Conservation (phyloP, 2,329 filamentous ascomycete species). For the Colletotrichum salicis region DNA sequence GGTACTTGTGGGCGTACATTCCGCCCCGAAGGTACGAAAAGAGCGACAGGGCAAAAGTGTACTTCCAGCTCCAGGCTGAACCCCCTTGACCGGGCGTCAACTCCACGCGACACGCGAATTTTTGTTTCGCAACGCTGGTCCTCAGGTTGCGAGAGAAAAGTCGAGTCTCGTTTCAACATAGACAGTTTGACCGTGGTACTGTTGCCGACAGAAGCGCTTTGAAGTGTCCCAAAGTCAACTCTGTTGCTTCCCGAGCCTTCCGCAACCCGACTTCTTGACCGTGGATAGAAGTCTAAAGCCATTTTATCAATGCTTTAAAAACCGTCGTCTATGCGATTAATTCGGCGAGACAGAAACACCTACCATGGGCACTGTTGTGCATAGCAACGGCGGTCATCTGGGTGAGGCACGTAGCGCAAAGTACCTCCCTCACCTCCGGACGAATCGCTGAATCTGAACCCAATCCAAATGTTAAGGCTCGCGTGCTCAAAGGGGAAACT, state of each 20-base stretch:
- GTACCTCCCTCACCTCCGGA: not conserved
- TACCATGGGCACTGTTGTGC: not conserved
- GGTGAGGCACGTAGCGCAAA: conserved; percentile 15
- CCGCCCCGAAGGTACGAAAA: not conserved
- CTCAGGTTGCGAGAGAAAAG: conserved; percentile 3
- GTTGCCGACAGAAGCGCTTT: conserved; percentile 14
- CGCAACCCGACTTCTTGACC: not conserved
- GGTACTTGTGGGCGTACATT: not conserved
- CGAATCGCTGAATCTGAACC: conserved; percentile 5
- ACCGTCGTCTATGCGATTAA: conserved; percentile 2
- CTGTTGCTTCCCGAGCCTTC: conserved; percentile 17
- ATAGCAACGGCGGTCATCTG: not conserved
- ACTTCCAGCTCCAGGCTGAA: not conserved
- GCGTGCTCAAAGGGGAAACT: not conserved
- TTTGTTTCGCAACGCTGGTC: conserved; percentile 6
- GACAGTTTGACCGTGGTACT: not conserved
- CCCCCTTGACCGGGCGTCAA: conserved; percentile 1
- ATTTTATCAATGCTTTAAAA: conserved; percentile 1
- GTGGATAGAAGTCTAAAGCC: conserved; percentile 2
- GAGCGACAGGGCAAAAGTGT: not conserved
- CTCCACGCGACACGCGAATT: not conserved
- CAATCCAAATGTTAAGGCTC: not conserved
- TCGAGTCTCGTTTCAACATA: conserved; percentile 16
- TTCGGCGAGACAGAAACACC: not conserved
- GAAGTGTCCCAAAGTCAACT: not conserved